Base-by-base conservation (phyloP, 495 filamentous ascomycete genomes). In the Tuber microsphaerosporum region DNA sequence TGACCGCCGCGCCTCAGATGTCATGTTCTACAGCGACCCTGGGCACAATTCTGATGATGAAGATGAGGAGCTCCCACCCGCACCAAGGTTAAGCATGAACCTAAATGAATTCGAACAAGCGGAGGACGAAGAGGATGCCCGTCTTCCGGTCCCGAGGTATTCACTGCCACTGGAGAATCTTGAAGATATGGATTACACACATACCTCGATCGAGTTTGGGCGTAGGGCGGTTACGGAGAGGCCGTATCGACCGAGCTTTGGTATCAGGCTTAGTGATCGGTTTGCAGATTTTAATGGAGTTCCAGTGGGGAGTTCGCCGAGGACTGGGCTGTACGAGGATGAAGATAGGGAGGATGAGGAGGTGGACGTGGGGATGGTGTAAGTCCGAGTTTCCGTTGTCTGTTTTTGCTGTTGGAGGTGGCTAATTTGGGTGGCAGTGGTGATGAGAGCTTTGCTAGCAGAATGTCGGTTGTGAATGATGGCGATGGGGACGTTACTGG, bases 11-110 rank as follows among this genome's bases (percentile, higher is more conserved):
- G 75, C 78, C 41, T 81, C 78, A 19, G 78, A 80, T n/a, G 43
- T 80, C 43, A 16, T 80, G 31, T 80, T 80, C 69, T 78, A 75
- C 69, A 65, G 73, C 6, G 73, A 81, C 71, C 79, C 79, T 20
- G 77, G 76, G 1, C 73, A 79, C 20, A 48, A 43, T 1, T 39
- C 71, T 17, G 73, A 76, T 48, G 61, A 41, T 19, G 74, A 76
- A 3, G 74, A 74, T 44, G 72, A 48, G 19, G 76, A 75, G 41
- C 70, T 73, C 22, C 76, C 76, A n/a, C 76, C 75, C 1, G 72
- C 72, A 7, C 77, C 76, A 4, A 43, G 69, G 20, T 41, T 68
- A 31, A 73, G 48, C 22, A 77, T 78, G 76, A 68, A 77, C 10
- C 71, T 77, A 12, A 42, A 77, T 16, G 74, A 77, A 7, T 69